A percentile compares a stretch with the other conserved stretches of the same genome.
These are phyloP conservation scores for Setomelanomma holmii DNA, from an alignment of 2,329 filamentous ascomycete genomes.

Conservation along the genomic window DNA sequence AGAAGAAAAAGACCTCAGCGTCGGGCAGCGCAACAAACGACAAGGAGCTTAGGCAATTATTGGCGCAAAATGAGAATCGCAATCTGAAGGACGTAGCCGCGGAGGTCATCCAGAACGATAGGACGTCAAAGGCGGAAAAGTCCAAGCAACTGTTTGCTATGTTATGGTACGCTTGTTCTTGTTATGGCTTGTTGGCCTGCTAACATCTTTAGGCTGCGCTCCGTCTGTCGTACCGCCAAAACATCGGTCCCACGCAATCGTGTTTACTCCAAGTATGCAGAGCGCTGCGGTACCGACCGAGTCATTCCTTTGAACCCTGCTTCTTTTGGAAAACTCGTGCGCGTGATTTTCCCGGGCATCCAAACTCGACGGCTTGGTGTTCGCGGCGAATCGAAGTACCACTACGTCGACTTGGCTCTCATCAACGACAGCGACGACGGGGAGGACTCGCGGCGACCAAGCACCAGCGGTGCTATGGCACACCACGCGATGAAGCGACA, in stretches of 20 bases:
- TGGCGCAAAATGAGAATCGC: conserved; percentile 72
- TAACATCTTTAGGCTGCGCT: conserved; percentile 68
- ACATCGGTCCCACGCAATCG: conserved; percentile 89
- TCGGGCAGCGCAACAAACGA: conserved; percentile 81
- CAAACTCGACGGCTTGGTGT: conserved; percentile 92
- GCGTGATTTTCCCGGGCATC: conserved; percentile 93
- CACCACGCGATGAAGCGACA: conserved; percentile 40
- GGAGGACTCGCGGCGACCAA: conserved; percentile 31
- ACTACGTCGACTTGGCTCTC: conserved; percentile 71
- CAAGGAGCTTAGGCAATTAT: conserved; percentile 78
- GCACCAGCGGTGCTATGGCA: conserved; percentile 24
- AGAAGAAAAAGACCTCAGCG: conserved; percentile 64
- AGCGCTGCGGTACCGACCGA: conserved; percentile 87
- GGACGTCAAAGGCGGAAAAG: conserved; percentile 81
- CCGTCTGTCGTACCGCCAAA: conserved; percentile 73
- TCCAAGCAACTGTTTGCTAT: conserved; percentile 87
- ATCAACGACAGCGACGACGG: conserved; percentile 52
- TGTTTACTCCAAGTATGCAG: conserved; percentile 95
- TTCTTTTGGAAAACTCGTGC: conserved; percentile 95
- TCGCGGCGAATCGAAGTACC: conserved; percentile 96
- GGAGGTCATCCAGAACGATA: conserved; percentile 79
- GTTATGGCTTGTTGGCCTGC: conserved; percentile 12
- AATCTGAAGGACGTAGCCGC: conserved; percentile 74
- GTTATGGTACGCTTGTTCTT: conserved; percentile 70
- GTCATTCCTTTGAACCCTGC: conserved; percentile 96